phyloP scores from a whole-genome alignment of 768 basidiomycete genomes.

The Pholiota conissans region DNA sequence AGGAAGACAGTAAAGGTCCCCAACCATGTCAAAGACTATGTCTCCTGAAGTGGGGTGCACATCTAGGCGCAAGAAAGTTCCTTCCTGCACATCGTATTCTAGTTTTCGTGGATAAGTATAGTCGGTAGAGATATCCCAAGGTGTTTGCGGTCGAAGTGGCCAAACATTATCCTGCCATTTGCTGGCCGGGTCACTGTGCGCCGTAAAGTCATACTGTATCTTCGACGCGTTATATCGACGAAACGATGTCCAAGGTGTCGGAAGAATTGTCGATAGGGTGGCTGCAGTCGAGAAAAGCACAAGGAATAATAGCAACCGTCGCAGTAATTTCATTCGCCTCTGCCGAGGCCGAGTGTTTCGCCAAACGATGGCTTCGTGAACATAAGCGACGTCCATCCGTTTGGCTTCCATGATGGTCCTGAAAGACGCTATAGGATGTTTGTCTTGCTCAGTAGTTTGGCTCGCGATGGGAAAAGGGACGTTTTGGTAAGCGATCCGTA shows the following conservation, averaged over 20 bases:
- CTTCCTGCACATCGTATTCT: slow-evolving; percentile 69
- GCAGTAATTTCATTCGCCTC: not conserved
- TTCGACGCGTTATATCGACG: slow-evolving; percentile 16
- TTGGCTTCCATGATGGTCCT: not conserved
- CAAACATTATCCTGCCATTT: slow-evolving; percentile 56
- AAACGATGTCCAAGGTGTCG: slow-evolving; percentile 33
- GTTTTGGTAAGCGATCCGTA: not conserved
- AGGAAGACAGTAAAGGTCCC: slow-evolving; percentile 73
- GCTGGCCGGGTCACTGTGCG: slow-evolving; percentile 31
- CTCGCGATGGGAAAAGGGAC: not conserved
- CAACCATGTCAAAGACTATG: slow-evolving; percentile 73
- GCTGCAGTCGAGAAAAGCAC: slow-evolving; percentile 31
- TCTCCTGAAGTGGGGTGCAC: slow-evolving; percentile 71
- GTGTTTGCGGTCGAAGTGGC: slow-evolving; percentile 57
- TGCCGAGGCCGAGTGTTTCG: not conserved
- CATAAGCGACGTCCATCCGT: not conserved
- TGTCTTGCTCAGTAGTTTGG: not conserved
- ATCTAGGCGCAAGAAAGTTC: slow-evolving; percentile 76
- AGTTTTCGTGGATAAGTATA: slow-evolving; percentile 66
- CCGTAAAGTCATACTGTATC: slow-evolving; percentile 17
- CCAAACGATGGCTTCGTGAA: not conserved
- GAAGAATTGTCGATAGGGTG: slow-evolving; percentile 33
- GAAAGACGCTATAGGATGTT: not conserved
- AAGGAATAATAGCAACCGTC: slow-evolving; percentile 15
- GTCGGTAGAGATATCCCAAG: slow-evolving; percentile 79